These are phyloP conservation scores for Fusarium sacchari DNA, from an alignment of 2,329 filamentous ascomycete genomes.

Conservation along the genomic window DNA sequence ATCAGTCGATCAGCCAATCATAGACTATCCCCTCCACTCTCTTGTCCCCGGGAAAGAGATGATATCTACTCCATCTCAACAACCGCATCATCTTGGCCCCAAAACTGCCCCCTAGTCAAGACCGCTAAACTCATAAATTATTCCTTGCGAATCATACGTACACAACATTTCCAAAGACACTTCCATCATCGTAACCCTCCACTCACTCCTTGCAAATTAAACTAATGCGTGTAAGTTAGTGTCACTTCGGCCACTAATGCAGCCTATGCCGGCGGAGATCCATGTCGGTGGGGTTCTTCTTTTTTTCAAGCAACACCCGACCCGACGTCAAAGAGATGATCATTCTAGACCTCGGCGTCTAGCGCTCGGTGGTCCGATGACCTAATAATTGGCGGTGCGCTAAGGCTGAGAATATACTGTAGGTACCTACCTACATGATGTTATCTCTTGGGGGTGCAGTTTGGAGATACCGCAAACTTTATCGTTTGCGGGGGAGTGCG, in stretches of 20 bases:
- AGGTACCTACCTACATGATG: background rate
- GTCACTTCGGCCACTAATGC: conserved; percentile 35
- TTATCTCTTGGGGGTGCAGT: background rate
- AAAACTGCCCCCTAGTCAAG: background rate
- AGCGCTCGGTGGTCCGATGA: background rate
- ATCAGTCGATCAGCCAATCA: conserved; percentile 3
- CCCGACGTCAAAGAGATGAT: background rate
- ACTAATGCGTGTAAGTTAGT: conserved; percentile 21
- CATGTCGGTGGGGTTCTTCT: background rate
- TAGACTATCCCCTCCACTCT: background rate
- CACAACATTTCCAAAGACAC: background rate
- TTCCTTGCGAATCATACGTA: background rate
- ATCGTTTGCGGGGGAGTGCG: background rate
- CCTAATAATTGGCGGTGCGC: background rate
- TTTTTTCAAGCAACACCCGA: background rate
- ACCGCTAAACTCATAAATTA: background rate
- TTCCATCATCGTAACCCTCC: background rate
- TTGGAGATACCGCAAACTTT: background rate
- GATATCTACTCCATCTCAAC: background rate
- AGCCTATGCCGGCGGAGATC: conserved; percentile 18
- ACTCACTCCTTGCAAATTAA: background rate
- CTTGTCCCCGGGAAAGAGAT: background rate
- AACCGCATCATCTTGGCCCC: background rate
- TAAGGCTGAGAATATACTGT: background rate
- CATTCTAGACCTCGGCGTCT: background rate